phyloP scores from a whole-genome alignment of 2,329 filamentous ascomycete species.

The Cladosporium sp. region DNA sequence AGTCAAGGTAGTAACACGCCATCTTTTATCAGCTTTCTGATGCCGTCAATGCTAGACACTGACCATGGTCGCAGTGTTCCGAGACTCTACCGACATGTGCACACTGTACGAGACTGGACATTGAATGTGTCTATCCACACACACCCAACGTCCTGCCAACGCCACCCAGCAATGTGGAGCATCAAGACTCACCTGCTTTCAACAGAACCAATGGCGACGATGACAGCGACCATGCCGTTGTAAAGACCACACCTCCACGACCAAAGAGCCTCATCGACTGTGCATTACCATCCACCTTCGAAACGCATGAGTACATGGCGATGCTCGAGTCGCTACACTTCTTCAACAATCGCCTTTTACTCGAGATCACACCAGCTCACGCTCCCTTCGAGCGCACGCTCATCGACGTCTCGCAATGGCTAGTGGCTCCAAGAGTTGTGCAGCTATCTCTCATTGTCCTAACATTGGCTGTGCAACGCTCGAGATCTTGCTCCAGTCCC shows the following conservation, averaged over 20 bases:
- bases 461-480: background rate
- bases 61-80: background rate
- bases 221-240: background rate
- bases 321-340: background rate
- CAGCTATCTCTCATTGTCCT: background rate
- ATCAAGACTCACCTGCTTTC: background rate
- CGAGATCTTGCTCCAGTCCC: background rate
- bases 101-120: background rate
- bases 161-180: background rate
- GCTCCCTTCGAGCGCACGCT: slow-evolving; percentile 3
- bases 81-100: slow-evolving; percentile 1
- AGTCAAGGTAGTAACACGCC: background rate
- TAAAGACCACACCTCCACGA: background rate
- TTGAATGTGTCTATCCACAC: background rate
- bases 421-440: background rate
- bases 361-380: background rate
- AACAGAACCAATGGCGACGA: background rate
- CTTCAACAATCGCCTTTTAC: slow-evolving; percentile 2
- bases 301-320: background rate
- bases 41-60: background rate
- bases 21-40: background rate
- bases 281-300: background rate
- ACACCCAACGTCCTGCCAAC: background rate
- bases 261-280: background rate
- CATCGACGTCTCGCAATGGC: background rate